phyloP scores from a whole-genome alignment of 331 rosid genomes.

The Spiraea crenata region DNA sequence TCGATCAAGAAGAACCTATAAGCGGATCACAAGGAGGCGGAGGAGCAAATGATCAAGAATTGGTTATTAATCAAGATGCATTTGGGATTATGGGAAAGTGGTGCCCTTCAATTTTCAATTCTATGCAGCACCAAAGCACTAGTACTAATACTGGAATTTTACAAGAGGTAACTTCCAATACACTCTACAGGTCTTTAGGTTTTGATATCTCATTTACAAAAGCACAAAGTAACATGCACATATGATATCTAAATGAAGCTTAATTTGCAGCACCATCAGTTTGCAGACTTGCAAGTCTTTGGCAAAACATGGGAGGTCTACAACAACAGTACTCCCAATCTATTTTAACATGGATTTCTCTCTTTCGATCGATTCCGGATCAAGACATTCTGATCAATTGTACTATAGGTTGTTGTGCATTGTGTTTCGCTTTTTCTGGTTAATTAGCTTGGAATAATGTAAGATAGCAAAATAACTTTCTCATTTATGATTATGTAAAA shows the following conservation, averaged over 20 bases:
- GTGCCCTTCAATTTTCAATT: slow-evolving; percentile 55
- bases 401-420: background rate
- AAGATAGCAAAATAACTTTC: slow-evolving; percentile 8
- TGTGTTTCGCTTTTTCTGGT: slow-evolving; percentile 8
- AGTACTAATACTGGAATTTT: slow-evolving; percentile 24
- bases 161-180: slow-evolving; percentile 62
- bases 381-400: background rate
- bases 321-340: slow-evolving; percentile 29
- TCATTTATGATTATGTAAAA: background rate
- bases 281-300: slow-evolving; percentile 39
- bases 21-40: slow-evolving; percentile 29
- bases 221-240: background rate
- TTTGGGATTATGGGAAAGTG: slow-evolving; percentile 47
- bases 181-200: background rate
- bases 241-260: background rate
- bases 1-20: slow-evolving; percentile 33
- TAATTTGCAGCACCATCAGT: slow-evolving; percentile 65
- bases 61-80: slow-evolving; percentile 31
- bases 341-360: slow-evolving; percentile 14
- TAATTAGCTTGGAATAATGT: slow-evolving; percentile 17
- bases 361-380: background rate
- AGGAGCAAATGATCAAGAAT: slow-evolving; percentile 15
- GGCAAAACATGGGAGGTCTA: slow-evolving; percentile 32
- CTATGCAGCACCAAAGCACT: slow-evolving; percentile 28
- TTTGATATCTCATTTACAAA: too few species aligned